Evolutionary conservation across 495 filamentous ascomycete species (phyloP).

Genomic region (Neurospora sp.): DNA sequence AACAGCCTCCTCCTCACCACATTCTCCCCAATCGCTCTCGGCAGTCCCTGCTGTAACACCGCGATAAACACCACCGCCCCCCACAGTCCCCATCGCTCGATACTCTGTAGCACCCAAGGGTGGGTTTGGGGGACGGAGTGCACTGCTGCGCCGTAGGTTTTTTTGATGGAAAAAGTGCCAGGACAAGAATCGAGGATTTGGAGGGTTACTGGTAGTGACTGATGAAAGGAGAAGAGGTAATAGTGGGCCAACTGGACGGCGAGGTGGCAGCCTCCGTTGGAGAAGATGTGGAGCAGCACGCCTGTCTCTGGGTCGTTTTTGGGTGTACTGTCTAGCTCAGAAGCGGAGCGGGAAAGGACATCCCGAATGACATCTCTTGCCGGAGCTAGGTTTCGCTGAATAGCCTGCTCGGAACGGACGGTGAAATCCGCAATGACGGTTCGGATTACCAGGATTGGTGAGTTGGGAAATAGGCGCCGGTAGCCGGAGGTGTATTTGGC

Average conservation of each 20-base stretch:
- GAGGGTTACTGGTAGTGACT: background rate
- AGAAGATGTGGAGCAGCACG: conserved; percentile 33
- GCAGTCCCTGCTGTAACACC: conserved; percentile 16
- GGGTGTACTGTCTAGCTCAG: no score
- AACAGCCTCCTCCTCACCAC: conserved; percentile 10
- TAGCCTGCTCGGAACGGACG: background rate
- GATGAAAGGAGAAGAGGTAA: no score
- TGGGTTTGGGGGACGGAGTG: background rate
- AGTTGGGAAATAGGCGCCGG: conserved; percentile 26
- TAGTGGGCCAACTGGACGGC: background rate
- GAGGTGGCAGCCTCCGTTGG: conserved; percentile 32
- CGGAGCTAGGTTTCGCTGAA: background rate
- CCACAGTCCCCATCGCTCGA: background rate
- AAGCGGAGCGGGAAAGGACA: background rate
- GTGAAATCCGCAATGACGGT: conserved; percentile 15
- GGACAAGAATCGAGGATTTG: conserved; percentile 26
- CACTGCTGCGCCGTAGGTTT: background rate
- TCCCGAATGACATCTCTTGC: background rate
- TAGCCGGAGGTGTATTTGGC: conserved; percentile 35
- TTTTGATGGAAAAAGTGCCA: conserved; percentile 3
- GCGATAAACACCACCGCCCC: background rate
- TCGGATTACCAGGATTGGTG: conserved; percentile 25
- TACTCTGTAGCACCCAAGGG: background rate
- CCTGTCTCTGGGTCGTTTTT: no score
- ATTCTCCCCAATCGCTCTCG: conserved; percentile 10